phyloP scores from a whole-genome alignment of 495 filamentous ascomycete species.

The Aspergillus indologenus region DNA sequence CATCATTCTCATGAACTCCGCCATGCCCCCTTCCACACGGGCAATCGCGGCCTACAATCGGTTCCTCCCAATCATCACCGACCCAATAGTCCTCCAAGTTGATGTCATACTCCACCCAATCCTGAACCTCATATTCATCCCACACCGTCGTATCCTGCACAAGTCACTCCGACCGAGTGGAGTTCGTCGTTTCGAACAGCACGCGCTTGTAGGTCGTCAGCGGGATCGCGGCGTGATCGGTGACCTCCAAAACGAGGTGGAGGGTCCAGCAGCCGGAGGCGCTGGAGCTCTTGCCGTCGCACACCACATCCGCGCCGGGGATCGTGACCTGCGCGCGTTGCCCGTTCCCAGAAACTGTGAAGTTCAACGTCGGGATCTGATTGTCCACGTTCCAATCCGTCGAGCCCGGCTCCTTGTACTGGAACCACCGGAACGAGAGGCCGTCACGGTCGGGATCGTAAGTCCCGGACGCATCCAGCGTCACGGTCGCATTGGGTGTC shows the following conservation, averaged over 20 bases:
- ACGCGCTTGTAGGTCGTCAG: slow-evolving; percentile 42
- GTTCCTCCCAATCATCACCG: neutral
- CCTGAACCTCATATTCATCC: neutral
- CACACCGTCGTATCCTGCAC: neutral
- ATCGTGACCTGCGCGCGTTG: slow-evolving; percentile 32
- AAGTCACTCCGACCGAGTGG: slow-evolving; percentile 3
- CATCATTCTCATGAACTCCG: neutral
- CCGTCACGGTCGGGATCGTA: slow-evolving; percentile 41
- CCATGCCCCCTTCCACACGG: neutral
- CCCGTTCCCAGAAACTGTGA: slow-evolving; percentile 26
- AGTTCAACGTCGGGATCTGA: slow-evolving; percentile 35
- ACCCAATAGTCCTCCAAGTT: neutral
- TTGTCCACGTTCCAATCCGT: slow-evolving; percentile 37
- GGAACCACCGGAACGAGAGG: slow-evolving; percentile 46
- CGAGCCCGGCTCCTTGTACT: slow-evolving; percentile 43
- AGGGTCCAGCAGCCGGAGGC: slow-evolving; percentile 26
- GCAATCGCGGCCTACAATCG: neutral
- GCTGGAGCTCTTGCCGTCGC: slow-evolving; percentile 26
- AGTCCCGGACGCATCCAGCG: slow-evolving; percentile 39
- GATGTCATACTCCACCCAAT: neutral
- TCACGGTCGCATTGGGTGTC: slow-evolving; percentile 33
- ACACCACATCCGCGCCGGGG: slow-evolving; percentile 33
- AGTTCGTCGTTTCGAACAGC: slow-evolving; percentile 36
- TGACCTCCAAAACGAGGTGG: slow-evolving; percentile 43
- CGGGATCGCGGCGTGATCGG: slow-evolving; percentile 30